phyloP scores from a whole-genome alignment of 2,329 filamentous ascomycete genomes.

The Ophiostoma pallidulum region DNA sequence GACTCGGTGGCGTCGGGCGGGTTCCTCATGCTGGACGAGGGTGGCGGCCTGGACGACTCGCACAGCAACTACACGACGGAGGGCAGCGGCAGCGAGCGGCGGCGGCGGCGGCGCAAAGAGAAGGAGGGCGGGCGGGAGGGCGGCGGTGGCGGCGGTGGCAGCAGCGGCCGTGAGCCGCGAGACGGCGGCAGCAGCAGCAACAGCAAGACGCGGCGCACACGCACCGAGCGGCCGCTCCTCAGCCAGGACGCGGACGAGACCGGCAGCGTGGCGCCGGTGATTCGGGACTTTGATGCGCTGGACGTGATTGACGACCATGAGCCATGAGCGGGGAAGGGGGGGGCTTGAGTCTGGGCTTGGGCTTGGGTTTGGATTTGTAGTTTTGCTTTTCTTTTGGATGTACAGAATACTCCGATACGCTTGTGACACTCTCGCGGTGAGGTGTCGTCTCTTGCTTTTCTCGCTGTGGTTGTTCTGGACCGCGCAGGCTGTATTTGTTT shows the following conservation, averaged over 20 bases:
- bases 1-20: constrained; percentile 13
- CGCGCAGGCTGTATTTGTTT: neutral
- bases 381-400: neutral
- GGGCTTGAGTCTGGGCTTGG: too few species aligned
- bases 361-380: neutral
- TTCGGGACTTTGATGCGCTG: constrained; percentile 30
- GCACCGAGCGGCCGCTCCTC: constrained; percentile 16
- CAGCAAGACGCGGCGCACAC: neutral
- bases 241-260: constrained; percentile 17
- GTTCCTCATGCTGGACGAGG: constrained; percentile 21
- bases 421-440: too few species aligned
- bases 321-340: constrained; percentile 18
- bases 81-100: constrained; percentile 16
- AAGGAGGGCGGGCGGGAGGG: constrained; percentile 3
- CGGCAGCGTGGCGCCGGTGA: constrained; percentile 22
- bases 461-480: neutral
- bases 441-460: too few species aligned
- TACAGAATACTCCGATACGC: too few species aligned
- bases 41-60: constrained; percentile 20
- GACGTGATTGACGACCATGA: constrained; percentile 25
- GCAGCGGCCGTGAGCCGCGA: neutral
- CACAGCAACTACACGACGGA: constrained; percentile 18
- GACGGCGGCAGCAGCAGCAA: neutral
- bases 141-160: too few species aligned
- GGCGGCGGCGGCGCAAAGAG: constrained; percentile 13